Conservation (phyloP, 2,329 filamentous ascomycete genomes). For the Diaporthe amygdali region DNA sequence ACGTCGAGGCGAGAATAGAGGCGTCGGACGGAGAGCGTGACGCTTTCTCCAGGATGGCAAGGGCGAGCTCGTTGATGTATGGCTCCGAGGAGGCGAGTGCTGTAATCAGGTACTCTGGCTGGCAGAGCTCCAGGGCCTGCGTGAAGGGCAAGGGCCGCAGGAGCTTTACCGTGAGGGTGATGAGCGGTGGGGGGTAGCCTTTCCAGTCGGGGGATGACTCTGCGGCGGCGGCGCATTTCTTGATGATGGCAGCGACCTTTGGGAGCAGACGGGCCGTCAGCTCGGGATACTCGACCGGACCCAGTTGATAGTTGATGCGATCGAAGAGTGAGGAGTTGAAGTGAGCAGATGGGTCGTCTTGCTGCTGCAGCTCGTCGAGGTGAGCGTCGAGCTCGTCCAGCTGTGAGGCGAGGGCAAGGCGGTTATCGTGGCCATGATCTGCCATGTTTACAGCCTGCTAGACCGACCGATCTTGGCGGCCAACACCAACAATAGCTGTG, state of each 20-base stretch:
- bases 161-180: slow-evolving; percentile 60
- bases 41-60: slow-evolving; percentile 63
- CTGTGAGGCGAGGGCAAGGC: not conserved
- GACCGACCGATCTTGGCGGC: not conserved
- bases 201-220: slow-evolving; percentile 9
- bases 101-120: slow-evolving; percentile 54
- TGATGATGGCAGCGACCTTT: slow-evolving; percentile 57
- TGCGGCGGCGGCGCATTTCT: slow-evolving; percentile 47
- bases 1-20: slow-evolving; percentile 55
- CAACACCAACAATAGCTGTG: not conserved
- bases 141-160: slow-evolving; percentile 58
- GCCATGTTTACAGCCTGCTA: not conserved
- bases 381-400: slow-evolving; percentile 61
- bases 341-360: slow-evolving; percentile 43
- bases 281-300: slow-evolving; percentile 36
- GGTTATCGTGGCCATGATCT: slow-evolving; percentile 3
- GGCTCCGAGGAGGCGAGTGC: slow-evolving; percentile 60
- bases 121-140: slow-evolving; percentile 56
- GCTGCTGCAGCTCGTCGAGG: slow-evolving; percentile 51
- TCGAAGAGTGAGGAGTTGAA: slow-evolving; percentile 60
- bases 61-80: slow-evolving; percentile 62
- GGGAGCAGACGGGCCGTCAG: slow-evolving; percentile 60
- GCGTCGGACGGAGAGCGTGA: slow-evolving; percentile 52
- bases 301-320: slow-evolving; percentile 27
- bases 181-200: slow-evolving; percentile 52